A percentile compares a stretch with the other conserved stretches of the same genome.
Conservation (phyloP, 2,329 filamentous ascomycete species). For the Exophiala xenobiotica region DNA sequence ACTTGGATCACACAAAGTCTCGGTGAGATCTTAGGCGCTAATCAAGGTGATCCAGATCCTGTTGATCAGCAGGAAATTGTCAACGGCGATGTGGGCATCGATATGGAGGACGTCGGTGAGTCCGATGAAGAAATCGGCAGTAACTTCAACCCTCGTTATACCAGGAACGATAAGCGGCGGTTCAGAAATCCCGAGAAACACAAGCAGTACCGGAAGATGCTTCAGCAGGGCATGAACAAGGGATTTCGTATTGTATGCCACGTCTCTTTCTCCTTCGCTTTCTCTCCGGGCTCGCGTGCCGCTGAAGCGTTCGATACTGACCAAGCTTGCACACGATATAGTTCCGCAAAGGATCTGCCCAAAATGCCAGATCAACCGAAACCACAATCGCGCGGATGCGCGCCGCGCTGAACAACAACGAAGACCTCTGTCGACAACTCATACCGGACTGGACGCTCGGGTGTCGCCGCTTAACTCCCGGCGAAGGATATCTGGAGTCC, state of each 20-base stretch:
- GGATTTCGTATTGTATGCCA: slow-evolving; percentile 21
- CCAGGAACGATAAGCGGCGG: slow-evolving; percentile 34
- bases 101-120: not conserved
- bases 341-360: slow-evolving; percentile 4
- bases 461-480: slow-evolving; percentile 17
- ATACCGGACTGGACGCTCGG: slow-evolving; percentile 33
- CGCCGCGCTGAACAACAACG: slow-evolving; percentile 20
- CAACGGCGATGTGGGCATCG: not conserved
- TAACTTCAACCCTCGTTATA: slow-evolving; percentile 28
- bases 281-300: too few species aligned
- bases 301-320: too few species aligned
- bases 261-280: too few species aligned
- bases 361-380: slow-evolving; percentile 6
- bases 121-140: not conserved
- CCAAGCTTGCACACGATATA: slow-evolving; percentile 32
- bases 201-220: slow-evolving; percentile 38
- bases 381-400: slow-evolving; percentile 10
- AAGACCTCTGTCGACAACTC: slow-evolving; percentile 29
- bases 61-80: slow-evolving; percentile 15
- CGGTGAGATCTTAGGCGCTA: not conserved
- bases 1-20: slow-evolving; percentile 32
- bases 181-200: slow-evolving; percentile 34
- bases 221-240: slow-evolving; percentile 30
- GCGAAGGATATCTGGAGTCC: slow-evolving; percentile 32
- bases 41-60: slow-evolving; percentile 20